Base-by-base conservation (phyloP, 306 rosid species). In the Coriaria nepalensis region DNA sequence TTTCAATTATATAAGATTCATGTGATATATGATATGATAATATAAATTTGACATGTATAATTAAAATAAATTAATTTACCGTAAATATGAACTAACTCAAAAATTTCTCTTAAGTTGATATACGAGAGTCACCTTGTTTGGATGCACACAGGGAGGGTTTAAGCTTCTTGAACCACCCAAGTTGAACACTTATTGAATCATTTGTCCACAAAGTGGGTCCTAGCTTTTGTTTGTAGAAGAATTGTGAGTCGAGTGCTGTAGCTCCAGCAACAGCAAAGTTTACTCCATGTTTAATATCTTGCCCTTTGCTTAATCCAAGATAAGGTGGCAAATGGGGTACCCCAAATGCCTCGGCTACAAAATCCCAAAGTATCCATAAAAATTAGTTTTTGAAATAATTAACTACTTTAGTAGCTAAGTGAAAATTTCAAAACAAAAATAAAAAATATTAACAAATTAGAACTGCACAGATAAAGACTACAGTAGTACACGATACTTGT, bases 241-340 rank as follows among this genome's bases (percentile, higher is more conserved):
- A 70, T 32, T 68, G 65, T 33, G 69, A 46, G 32, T 74, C 82
- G 35, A 83, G 73, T 29, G 82, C 88, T 2, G 85, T 76, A 44
- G 88, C 82, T 67, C 94, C 88, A 9, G 85, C 80, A n/a, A 83
- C 88, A 0, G 88, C 94, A 60, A 83, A 83, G 62, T 83, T 83
- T 7, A 76, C 74, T 20, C 94, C 88, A 10, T 20, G 62, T 14
- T 41, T 39, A 6, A 45, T 38, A 44, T 59, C 55, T 50, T 59
- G 64, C 55, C 62, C 76, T 15, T 65, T 48, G 12, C 33, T 40
- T 37, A 55, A 43, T 10, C 62, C 68, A 29, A 79, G 48, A 61
- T 73, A 76, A 1, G 94, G 94, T 41, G 66, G 76, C 59, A 83
- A 65, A 74, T 64, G 60, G 8, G 85, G 85, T 64, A 79, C 43